Base-by-base conservation (phyloP, 345 rosid species). In the Melastoma malabathricum region DNA sequence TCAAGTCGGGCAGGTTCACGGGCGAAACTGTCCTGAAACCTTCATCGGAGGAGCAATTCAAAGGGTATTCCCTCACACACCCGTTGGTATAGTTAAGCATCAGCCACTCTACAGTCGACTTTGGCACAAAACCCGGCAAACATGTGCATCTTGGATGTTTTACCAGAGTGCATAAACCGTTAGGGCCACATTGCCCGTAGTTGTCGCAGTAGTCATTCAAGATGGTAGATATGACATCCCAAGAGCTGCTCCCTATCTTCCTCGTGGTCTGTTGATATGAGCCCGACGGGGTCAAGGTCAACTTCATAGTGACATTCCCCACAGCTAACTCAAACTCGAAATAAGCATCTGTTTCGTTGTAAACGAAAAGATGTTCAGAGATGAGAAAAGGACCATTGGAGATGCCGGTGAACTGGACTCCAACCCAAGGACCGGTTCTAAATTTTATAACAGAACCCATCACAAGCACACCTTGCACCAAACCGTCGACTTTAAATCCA, bases 381-480 rank as follows among this genome's bases (percentile, higher is more conserved):
- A 64, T 43, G 50, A 34, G 41, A 5, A n/a, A n/a, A n/a, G n/a
- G n/a, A n/a, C n/a, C n/a, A 34, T 6, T 34, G 9, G 41, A 31
- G 9, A 31, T 31, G 41, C 74, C 79, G 16, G 57, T 58, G 18
- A 70, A 73, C 19, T 52, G n/a, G 5, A 31, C 5, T 15, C 79
- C 82, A 48, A 68, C 68, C 79, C 74, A 77, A 3, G 72, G 54
- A 13, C 79, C 76, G 7, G 50, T 52, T 0, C 74, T 29, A 15
- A 51, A 60, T 5, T 2, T 45, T 5, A 17, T 14, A 6, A 12
- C 13, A 1, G 58, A 38, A 53, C 17, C 69, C 64, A 56, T 29
- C 16, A 6, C 15, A 53, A 13, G 13, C 17, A 69, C 9, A 15
- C 60, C 60, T 15, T 62, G 55, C 6, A 63, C 60, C 51, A 48